Conservation (phyloP, 2,329 filamentous ascomycete genomes). For the Aureobasidium sp. region DNA sequence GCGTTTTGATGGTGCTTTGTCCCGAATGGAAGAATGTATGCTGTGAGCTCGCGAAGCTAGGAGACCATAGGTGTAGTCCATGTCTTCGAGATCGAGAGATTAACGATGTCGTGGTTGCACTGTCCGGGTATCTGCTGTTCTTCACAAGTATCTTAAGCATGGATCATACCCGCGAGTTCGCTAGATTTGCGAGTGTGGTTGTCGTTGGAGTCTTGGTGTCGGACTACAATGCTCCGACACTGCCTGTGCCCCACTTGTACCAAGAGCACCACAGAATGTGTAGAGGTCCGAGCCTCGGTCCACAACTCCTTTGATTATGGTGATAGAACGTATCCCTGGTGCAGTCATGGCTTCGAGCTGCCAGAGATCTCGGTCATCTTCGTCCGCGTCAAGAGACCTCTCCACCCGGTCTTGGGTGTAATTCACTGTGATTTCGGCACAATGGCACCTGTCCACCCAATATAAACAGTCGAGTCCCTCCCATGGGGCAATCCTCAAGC, state of each 20-base stretch:
- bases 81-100: background rate
- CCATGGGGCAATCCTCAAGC: no score
- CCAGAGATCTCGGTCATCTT: no score
- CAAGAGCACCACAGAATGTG: background rate
- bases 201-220: background rate
- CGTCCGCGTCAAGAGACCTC: no score
- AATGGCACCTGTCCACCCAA: no score
- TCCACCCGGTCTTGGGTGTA: no score
- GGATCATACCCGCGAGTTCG: no score
- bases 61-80: conserved; percentile 1
- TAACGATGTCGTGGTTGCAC: background rate
- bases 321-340: no score
- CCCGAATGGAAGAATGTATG: background rate
- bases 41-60: background rate
- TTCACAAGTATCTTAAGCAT: no score
- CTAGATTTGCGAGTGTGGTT: background rate
- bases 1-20: background rate
- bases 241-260: background rate
- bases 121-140: no score
- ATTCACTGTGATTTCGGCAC: no score
- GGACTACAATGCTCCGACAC: conserved; percentile 5
- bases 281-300: background rate
- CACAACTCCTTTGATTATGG: no score
- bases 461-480: background rate
- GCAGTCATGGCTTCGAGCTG: no score